Percentiles rank a stretch among this genome's conserved stretches.
phyloP scores from a whole-genome alignment of 139 green algal genomes.

The Auxenochlorella pyrenoidosa region DNA sequence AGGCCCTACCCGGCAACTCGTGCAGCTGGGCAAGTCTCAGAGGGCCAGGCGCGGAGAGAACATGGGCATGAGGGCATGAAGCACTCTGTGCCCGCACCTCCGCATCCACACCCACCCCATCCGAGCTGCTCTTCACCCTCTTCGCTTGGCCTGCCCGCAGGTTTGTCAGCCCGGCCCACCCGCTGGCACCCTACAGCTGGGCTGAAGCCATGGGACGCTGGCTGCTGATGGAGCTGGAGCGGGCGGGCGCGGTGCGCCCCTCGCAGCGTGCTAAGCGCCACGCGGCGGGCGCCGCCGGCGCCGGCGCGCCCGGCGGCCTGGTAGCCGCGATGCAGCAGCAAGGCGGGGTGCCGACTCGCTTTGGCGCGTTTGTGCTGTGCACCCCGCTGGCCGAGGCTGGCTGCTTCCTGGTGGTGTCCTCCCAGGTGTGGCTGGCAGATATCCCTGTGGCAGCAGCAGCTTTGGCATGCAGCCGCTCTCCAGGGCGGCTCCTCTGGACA shows the following conservation, averaged over 20 bases:
- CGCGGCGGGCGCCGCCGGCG: background rate
- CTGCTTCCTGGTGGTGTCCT: constrained; percentile 48
- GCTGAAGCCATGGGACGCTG: constrained; percentile 52
- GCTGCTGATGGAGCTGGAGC: constrained; percentile 50
- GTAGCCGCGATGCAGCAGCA: background rate
- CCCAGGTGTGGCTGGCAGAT: background rate
- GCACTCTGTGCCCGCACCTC: no score
- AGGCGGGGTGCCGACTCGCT: background rate
- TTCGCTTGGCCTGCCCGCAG: background rate
- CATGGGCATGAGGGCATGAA: no score
- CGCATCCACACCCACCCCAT: no score
- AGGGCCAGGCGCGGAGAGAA: background rate
- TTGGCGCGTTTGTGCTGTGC: constrained; percentile 49
- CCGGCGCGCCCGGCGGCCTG: background rate
- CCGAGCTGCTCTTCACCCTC: no score
- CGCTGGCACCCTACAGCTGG: constrained; percentile 55
- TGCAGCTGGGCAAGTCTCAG: background rate
- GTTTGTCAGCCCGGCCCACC: constrained; percentile 2
- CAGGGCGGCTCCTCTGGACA: background rate
- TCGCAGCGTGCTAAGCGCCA: background rate
- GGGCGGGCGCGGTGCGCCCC: background rate
- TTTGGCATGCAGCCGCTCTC: background rate
- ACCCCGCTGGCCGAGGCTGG: constrained; percentile 17
- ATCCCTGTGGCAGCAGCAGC: no score
- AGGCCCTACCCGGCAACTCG: background rate